A percentile compares a stretch with the other conserved stretches of the same genome.
These are phyloP conservation scores for Entomortierella lignicola DNA, from an alignment of 192 early-diverging fungal genomes.

Conservation along the genomic window DNA sequence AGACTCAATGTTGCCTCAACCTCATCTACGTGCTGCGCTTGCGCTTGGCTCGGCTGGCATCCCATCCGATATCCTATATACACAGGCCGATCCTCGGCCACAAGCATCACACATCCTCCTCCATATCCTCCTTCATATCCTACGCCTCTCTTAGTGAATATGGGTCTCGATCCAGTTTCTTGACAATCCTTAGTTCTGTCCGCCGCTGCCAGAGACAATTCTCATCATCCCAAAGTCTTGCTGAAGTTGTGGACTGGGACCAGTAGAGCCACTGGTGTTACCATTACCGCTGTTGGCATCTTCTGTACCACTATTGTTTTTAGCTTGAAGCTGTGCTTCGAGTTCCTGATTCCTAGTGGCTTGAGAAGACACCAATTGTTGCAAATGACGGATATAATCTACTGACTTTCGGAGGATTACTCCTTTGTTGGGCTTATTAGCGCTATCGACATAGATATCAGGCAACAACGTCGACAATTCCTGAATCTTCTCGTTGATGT, in stretches of 20 bases:
- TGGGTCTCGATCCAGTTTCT: not conserved
- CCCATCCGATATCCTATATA: too few relatives aligned
- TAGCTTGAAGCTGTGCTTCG: conserved; percentile 62
- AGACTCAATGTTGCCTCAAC: too few relatives aligned
- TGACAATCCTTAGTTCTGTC: conserved; percentile 27
- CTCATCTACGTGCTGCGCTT: too few relatives aligned
- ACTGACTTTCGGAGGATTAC: conserved; percentile 93
- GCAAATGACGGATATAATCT: conserved; percentile 90
- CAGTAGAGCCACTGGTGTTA: too few relatives aligned
- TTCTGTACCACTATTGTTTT: conserved; percentile 2
- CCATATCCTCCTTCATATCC: too few relatives aligned
- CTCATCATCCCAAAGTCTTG: conserved; percentile 55
- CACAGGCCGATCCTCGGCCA: too few relatives aligned
- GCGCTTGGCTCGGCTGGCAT: too few relatives aligned
- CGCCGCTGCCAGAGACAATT: conserved; percentile 28
- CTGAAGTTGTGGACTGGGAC: conserved; percentile 49
- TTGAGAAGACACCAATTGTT: conserved; percentile 74
- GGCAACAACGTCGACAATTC: conserved; percentile 90
- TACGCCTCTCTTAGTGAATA: not conserved
- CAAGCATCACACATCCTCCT: too few relatives aligned
- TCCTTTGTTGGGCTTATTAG: conserved; percentile 96
- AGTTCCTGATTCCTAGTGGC: conserved; percentile 77
- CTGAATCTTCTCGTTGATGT: conserved; percentile 98
- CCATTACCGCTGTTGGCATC: conserved; percentile 20
- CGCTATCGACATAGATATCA: conserved; percentile 75